Evolutionary conservation across 768 basidiomycete species (phyloP).

Genomic region (Termitomyces heimii): DNA sequence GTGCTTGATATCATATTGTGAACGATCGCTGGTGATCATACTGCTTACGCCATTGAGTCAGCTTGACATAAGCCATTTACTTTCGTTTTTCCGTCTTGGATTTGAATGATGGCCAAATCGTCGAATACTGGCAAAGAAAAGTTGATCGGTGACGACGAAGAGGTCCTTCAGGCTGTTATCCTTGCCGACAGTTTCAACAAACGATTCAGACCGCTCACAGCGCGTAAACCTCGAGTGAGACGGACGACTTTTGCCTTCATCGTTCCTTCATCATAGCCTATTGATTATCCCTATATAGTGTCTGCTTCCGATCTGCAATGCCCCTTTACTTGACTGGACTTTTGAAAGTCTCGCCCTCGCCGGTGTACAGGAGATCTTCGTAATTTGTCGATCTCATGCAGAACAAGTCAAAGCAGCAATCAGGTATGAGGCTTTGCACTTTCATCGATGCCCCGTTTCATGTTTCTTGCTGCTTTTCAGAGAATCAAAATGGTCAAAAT

Average conservation of each 20-base stretch:
- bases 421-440: slow-evolving; percentile 43
- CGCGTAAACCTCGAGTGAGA: slow-evolving; percentile 79
- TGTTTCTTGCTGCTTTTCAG: slow-evolving; percentile 20
- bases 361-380: slow-evolving; percentile 93
- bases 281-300: slow-evolving; percentile 44
- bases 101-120: slow-evolving; percentile 61
- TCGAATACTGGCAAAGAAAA: slow-evolving; percentile 52
- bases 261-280: slow-evolving; percentile 6
- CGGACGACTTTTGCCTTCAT: slow-evolving; percentile 1
- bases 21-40: background rate
- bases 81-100: slow-evolving; percentile 10
- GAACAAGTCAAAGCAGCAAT: slow-evolving; percentile 82
- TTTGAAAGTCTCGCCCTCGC: slow-evolving; percentile 93
- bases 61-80: slow-evolving; percentile 18
- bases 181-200: slow-evolving; percentile 97
- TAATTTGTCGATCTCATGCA: slow-evolving; percentile 89
- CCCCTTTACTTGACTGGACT: slow-evolving; percentile 92
- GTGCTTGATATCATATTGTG: background rate
- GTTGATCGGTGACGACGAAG: slow-evolving; percentile 65
- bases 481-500: slow-evolving; percentile 81
- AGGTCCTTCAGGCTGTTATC: slow-evolving; percentile 90
- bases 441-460: slow-evolving; percentile 7
- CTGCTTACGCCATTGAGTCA: slow-evolving; percentile 12
- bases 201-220: slow-evolving; percentile 86
- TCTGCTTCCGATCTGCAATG: slow-evolving; percentile 90